Base-by-base conservation (phyloP, 768 basidiomycete genomes). In the Amanita muscaria region DNA sequence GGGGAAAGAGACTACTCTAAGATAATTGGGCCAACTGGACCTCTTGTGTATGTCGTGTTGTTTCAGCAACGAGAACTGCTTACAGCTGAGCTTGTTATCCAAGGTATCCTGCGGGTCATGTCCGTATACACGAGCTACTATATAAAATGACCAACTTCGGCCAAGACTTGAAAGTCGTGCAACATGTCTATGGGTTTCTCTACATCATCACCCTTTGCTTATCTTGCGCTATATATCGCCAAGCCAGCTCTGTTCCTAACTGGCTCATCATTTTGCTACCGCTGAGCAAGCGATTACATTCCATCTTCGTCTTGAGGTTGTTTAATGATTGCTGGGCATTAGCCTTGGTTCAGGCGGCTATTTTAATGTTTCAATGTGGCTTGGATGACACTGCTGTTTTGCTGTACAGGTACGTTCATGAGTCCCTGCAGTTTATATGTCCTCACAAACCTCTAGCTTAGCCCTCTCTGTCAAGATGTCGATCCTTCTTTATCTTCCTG, bases 391-490 rank as follows among this genome's bases (percentile, higher is more conserved):
- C 77, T 4, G 87, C 79, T 6, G 74, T 76, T 7, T 54, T 83
- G 43, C 58, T 94, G 3, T 86, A 83, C 61, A 85, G 87, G 92
- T 88, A 49, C 48, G 76, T 60, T 19, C 24, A 12, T 41, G 24
- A 19, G 21, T 33, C 33, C 31, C 7, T 27, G 24, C 3, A 23
- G 40, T 18, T 41, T 38, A 8, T 16, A 44, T 18, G 32, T 44
- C 41, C 32, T 45, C n/a, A 58, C 46, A 14, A 21, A 48, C 34
- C 36, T 35, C 12, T 36, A 92, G 89, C 53, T 64, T 72, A 5
- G 92, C 92, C 2, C 64, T 98, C 6, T 93, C 91, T 1, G 74
- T 96, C 46, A 99, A 99, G 61, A 98, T 99, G 96, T 92, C 86
- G 16, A 76, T 84, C 34, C 62, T 98, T 23, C 70, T 99, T 7